Evolutionary conservation across 2,329 filamentous ascomycete species (phyloP).

Genomic region (Tolypocladium tropicale): DNA sequence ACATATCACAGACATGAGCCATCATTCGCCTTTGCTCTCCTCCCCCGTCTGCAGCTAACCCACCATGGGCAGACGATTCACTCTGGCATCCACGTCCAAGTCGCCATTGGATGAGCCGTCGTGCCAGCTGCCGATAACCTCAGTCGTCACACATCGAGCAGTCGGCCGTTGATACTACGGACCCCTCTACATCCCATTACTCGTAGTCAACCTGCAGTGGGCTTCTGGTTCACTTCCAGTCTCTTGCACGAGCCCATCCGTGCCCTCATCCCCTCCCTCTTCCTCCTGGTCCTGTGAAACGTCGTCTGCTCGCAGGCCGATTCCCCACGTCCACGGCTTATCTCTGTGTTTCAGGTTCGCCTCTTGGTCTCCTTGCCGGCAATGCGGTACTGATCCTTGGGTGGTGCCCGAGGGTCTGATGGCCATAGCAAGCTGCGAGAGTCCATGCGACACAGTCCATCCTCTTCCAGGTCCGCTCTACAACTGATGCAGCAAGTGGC

Average conservation of each 20-base stretch:
- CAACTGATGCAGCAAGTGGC: neutral
- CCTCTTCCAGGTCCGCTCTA: neutral
- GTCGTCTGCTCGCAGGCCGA: neutral
- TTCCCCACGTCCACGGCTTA: neutral
- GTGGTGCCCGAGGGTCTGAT: neutral
- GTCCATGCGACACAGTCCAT: neutral
- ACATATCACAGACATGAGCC: neutral
- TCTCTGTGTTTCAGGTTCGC: neutral
- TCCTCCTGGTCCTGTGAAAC: neutral
- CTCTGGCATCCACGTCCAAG: neutral
- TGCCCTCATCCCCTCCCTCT: neutral
- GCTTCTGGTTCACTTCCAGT: no score
- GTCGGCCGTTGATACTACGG: no score
- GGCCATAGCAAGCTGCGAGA: neutral
- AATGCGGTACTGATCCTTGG: no score
- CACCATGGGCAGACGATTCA: neutral
- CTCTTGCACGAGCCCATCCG: neutral
- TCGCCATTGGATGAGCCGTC: neutral
- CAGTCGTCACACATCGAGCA: neutral
- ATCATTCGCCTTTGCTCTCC: neutral
- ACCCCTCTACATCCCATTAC: no score
- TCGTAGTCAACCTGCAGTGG: no score
- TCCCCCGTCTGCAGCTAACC: neutral
- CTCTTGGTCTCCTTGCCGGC: neutral
- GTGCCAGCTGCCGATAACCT: no score